Evolutionary conservation across 352 stramenopile genomes (phyloP).

Genomic region (Globisporangium megalacanthum): DNA sequence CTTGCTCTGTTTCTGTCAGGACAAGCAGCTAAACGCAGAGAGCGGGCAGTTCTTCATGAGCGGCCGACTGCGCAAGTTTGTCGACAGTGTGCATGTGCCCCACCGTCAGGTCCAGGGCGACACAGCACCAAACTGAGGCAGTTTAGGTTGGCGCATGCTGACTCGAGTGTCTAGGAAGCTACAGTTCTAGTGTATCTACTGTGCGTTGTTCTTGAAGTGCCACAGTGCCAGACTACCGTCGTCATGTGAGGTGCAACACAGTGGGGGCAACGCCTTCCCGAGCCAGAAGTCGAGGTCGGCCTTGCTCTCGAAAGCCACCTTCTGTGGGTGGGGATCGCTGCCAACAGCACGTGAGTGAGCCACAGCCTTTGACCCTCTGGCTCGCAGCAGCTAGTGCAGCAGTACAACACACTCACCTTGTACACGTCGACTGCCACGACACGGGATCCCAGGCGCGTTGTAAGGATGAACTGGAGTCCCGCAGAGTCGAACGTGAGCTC

Average conservation of each 20-base stretch:
- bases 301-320: not conserved
- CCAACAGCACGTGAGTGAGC: not conserved
- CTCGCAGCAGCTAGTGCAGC: not conserved
- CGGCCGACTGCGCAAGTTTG: constrained; percentile 57
- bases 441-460: not conserved
- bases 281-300: not conserved
- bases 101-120: constrained; percentile 3
- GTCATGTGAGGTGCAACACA: not conserved
- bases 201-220: not conserved
- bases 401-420: constrained; percentile 4
- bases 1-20: constrained; percentile 94
- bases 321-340: not conserved
- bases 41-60: constrained; percentile 76
- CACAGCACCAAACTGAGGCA: not conserved
- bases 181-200: not conserved
- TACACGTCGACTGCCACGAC: constrained; percentile 6
- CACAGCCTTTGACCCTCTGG: not conserved
- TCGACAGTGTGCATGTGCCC: constrained; percentile 47
- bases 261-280: not conserved
- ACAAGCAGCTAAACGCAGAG: constrained; percentile 73
- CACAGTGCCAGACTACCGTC: not conserved
- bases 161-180: not conserved
- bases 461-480: constrained; percentile 5
- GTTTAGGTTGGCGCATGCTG: not conserved
- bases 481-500: constrained; percentile 6